These are phyloP conservation scores for Xanthoconium stramineum DNA, from an alignment of 768 basidiomycete genomes.

Conservation along the genomic window DNA sequence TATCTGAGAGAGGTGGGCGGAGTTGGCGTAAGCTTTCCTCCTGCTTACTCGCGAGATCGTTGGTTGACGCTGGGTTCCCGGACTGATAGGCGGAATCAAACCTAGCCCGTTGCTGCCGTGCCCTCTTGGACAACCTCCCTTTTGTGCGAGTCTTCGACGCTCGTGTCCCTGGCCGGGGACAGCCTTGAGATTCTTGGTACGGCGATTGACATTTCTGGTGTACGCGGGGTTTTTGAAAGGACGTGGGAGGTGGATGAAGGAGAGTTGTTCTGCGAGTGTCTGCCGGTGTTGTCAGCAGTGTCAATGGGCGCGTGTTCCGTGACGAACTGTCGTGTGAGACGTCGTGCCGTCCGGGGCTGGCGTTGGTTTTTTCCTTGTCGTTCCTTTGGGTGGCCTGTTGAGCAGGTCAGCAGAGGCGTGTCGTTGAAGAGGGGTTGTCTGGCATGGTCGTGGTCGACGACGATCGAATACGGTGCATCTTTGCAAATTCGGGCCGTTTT, in stretches of 20 bases:
- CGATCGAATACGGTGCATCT: neutral
- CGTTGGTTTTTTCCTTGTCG: neutral
- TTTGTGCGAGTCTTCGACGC: conserved; percentile 46
- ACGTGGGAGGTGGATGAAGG: conserved; percentile 63
- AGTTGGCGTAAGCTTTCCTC: conserved; percentile 58
- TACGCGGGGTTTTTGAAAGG: conserved; percentile 79
- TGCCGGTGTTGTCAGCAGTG: conserved; percentile 23
- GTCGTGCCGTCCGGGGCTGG: neutral
- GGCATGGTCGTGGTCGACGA: neutral
- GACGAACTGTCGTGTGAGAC: neutral
- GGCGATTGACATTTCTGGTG: conserved; percentile 64
- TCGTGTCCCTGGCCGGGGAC: conserved; percentile 78
- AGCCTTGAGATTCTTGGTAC: conserved; percentile 77
- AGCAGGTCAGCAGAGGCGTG: neutral
- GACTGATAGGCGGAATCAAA: conserved; percentile 77
- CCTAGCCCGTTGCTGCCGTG: conserved; percentile 83
- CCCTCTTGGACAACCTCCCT: conserved; percentile 71
- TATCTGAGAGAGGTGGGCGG: conserved; percentile 80
- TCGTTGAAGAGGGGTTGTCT: neutral
- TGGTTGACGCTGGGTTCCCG: neutral
- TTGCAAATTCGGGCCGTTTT: neutral
- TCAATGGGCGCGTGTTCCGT: neutral
- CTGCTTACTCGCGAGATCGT: neutral
- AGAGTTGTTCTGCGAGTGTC: conserved; percentile 73
- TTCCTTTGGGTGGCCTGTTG: conserved; percentile 5